These are phyloP conservation scores for Leptographium flavum DNA, from an alignment of 2,329 filamentous ascomycete species.

Conservation along the genomic window DNA sequence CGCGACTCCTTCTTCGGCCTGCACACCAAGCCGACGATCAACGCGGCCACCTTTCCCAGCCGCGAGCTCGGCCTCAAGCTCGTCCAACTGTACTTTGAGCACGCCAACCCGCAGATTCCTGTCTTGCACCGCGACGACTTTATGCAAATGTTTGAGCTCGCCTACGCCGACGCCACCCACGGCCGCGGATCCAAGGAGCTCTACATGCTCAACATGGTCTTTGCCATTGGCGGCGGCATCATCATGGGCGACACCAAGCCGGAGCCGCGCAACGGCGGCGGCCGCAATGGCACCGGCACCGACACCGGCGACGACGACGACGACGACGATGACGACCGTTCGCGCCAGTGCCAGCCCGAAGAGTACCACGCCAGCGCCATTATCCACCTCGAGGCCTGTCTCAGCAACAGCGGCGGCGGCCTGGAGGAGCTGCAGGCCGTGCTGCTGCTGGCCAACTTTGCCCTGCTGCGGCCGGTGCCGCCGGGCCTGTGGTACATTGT, in stretches of 20 bases:
- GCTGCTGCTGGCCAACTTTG: constrained; percentile 78
- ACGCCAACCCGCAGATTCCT: constrained; percentile 91
- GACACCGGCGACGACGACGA: background rate
- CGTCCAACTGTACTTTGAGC: constrained; percentile 80
- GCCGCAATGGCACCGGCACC: background rate
- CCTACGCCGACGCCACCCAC: constrained; percentile 56
- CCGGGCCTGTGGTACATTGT: constrained; percentile 87
- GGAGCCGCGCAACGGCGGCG: constrained; percentile 1
- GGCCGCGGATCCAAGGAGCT: constrained; percentile 62
- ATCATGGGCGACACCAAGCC: constrained; percentile 55
- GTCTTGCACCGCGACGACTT: constrained; percentile 84
- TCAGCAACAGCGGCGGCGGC: constrained; percentile 75
- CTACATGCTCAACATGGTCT: constrained; percentile 95
- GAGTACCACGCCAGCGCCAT: constrained; percentile 95
- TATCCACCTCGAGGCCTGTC: constrained; percentile 74
- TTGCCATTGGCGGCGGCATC: constrained; percentile 87
- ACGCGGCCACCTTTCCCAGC: constrained; percentile 71
- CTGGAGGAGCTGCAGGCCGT: constrained; percentile 92
- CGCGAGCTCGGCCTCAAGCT: constrained; percentile 58
- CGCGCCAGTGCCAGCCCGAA: constrained; percentile 60
- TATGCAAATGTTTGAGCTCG: constrained; percentile 71
- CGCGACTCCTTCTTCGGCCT: constrained; percentile 95
- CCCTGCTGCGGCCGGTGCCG: constrained; percentile 76
- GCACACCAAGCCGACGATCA: constrained; percentile 78
- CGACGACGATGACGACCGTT: constrained; percentile 12